These are phyloP conservation scores for Carallia brachiata DNA, from an alignment of 345 rosid genomes.

Conservation along the genomic window DNA sequence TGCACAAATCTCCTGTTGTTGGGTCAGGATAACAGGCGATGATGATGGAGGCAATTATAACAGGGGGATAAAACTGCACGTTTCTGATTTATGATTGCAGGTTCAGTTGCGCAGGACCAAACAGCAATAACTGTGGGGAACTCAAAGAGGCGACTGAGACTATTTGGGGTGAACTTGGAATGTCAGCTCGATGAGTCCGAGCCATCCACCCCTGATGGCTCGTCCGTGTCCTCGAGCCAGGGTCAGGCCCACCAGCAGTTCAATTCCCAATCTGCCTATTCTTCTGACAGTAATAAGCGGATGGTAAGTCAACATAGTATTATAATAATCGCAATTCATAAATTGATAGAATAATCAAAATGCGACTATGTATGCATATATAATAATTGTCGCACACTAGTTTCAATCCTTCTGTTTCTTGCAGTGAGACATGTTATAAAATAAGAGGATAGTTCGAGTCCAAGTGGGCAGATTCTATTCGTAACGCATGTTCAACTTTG, in stretches of 20 bases:
- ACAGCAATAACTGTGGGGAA: constrained; percentile 35
- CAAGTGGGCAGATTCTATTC: constrained; percentile 13
- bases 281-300: constrained; percentile 31
- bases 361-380: too few species aligned
- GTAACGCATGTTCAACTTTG: constrained; percentile 29
- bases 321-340: not conserved
- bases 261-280: constrained; percentile 27
- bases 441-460: not conserved
- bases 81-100: constrained; percentile 17
- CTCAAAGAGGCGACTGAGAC: constrained; percentile 61
- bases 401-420: constrained; percentile 28
- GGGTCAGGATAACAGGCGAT: not conserved
- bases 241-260: constrained; percentile 28
- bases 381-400: not conserved
- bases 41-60: too few species aligned
- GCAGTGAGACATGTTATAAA: constrained; percentile 30
- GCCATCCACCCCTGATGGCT: constrained; percentile 62
- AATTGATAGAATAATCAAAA: too few species aligned
- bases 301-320: constrained; percentile 37
- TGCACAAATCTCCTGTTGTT: not conserved
- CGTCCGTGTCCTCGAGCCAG: constrained; percentile 37
- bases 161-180: constrained; percentile 90
- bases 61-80: not conserved
- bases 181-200: constrained; percentile 62
- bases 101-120: constrained; percentile 34